A percentile compares a stretch with the other conserved stretches of the same genome.
Conservation (phyloP, 169 alveolate species). For the Theileria luwenshuni region DNA sequence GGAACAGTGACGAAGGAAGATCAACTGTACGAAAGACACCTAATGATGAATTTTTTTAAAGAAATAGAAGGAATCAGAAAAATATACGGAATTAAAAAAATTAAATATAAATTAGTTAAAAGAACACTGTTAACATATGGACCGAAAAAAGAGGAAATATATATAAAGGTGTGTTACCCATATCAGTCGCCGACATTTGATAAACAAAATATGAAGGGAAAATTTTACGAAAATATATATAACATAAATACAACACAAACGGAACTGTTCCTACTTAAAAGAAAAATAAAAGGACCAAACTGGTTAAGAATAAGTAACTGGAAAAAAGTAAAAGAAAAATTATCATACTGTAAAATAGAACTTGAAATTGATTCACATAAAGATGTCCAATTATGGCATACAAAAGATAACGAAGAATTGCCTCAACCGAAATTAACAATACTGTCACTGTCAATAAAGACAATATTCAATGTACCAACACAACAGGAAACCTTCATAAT, state of each 20-base stretch:
- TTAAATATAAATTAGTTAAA: slow-evolving; percentile 58
- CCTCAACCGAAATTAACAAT: slow-evolving; percentile 51
- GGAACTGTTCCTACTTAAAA: slow-evolving; percentile 72
- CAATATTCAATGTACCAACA: slow-evolving; percentile 50
- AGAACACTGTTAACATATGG: slow-evolving; percentile 66
- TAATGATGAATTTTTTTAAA: slow-evolving; percentile 56
- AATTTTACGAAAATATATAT: slow-evolving; percentile 55
- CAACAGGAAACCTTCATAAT: slow-evolving; percentile 46
- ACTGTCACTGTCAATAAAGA: slow-evolving; percentile 59
- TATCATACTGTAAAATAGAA: slow-evolving; percentile 58
- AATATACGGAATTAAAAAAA: slow-evolving; percentile 57
- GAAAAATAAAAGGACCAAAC: slow-evolving; percentile 82
- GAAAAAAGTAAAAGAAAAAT: slow-evolving; percentile 11
- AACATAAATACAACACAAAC: slow-evolving; percentile 64
- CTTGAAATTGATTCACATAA: slow-evolving; percentile 56
- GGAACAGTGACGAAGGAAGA: slow-evolving; percentile 29
- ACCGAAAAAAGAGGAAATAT: slow-evolving; percentile 54
- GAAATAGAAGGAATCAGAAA: slow-evolving; percentile 54
- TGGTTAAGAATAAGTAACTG: slow-evolving; percentile 73
- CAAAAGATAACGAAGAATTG: slow-evolving; percentile 38
- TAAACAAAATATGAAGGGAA: slow-evolving; percentile 37
- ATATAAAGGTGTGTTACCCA: slow-evolving; percentile 68
- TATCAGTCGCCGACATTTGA: slow-evolving; percentile 32
- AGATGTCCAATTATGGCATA: slow-evolving; percentile 48
- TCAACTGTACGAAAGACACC: slow-evolving; percentile 33